phyloP scores from a whole-genome alignment of 2,329 filamentous ascomycete species.

The Rosellinia necatrix region DNA sequence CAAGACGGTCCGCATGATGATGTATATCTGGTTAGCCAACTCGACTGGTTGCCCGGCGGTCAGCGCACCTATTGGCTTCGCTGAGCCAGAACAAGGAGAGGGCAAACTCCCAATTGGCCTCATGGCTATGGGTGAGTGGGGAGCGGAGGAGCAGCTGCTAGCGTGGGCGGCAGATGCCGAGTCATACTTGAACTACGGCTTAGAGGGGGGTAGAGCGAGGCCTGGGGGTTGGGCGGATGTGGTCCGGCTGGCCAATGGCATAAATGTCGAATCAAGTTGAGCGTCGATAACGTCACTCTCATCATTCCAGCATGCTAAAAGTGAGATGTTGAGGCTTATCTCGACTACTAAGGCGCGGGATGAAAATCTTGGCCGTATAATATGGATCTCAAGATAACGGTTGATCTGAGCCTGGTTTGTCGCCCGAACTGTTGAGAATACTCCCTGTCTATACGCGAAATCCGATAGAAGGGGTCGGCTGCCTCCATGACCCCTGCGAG shows the following conservation, averaged over 20 bases:
- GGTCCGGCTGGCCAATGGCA: constrained; percentile 43
- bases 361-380: not conserved
- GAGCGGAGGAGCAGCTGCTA: constrained; percentile 65
- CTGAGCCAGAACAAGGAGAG: constrained; percentile 56
- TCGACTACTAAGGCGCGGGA: not conserved
- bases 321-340: not conserved
- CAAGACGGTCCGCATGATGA: constrained; percentile 75
- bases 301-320: not conserved
- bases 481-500: constrained; percentile 1
- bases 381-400: not conserved
- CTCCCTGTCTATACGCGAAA: not conserved
- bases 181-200: constrained; percentile 55
- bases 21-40: constrained; percentile 85
- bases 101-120: constrained; percentile 66
- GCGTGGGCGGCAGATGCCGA: constrained; percentile 64
- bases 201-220: constrained; percentile 54
- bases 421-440: not conserved
- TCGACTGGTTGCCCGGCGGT: constrained; percentile 78
- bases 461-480: not conserved
- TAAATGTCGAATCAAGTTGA: constrained; percentile 5
- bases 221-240: constrained; percentile 65
- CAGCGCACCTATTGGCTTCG: constrained; percentile 75
- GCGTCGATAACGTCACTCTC: not conserved
- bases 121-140: constrained; percentile 70
- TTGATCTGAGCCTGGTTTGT: no score